A percentile compares a stretch with the other conserved stretches of the same genome.
Evolutionary conservation across 1,139 yeast genomes (phyloP).

Genomic region (Yamadazyma jaroonii): DNA sequence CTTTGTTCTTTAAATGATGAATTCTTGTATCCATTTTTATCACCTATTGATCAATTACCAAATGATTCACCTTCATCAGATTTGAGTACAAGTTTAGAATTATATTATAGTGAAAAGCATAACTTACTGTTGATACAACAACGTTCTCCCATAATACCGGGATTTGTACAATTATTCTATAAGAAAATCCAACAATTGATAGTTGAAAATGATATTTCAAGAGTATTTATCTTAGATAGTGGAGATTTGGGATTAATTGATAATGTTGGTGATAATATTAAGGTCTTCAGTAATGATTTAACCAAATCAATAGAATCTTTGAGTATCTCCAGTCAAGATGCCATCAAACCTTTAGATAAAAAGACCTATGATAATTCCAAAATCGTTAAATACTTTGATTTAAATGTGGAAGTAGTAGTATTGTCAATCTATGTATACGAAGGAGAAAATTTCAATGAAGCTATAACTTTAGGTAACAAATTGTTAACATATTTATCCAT

Average conservation of each 20-base stretch:
- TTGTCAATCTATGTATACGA: conserved; percentile 68
- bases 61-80: conserved; percentile 37
- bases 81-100: conserved; percentile 61
- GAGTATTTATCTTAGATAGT: conserved; percentile 65
- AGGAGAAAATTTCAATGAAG: conserved; percentile 84
- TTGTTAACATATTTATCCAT: conserved; percentile 30
- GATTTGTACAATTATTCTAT: conserved; percentile 52
- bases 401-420: conserved; percentile 11
- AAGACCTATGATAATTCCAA: conserved; percentile 14
- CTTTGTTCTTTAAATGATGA: conserved; percentile 57
- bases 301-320: conserved; percentile 31
- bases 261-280: conserved; percentile 21
- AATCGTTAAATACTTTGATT: conserved; percentile 15
- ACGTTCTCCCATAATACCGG: conserved; percentile 79
- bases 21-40: conserved; percentile 76
- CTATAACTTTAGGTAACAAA: conserved; percentile 50
- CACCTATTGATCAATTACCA: conserved; percentile 42
- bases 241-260: conserved; percentile 59
- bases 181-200: conserved; percentile 37
- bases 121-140: conserved; percentile 68
- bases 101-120: conserved; percentile 38
- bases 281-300: conserved; percentile 31
- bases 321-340: conserved; percentile 4
- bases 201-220: conserved; percentile 33
- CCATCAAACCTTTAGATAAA: conserved; percentile 3